phyloP scores from a whole-genome alignment of 1,284 basidiomycete genomes.

The Pascua guehoae region DNA sequence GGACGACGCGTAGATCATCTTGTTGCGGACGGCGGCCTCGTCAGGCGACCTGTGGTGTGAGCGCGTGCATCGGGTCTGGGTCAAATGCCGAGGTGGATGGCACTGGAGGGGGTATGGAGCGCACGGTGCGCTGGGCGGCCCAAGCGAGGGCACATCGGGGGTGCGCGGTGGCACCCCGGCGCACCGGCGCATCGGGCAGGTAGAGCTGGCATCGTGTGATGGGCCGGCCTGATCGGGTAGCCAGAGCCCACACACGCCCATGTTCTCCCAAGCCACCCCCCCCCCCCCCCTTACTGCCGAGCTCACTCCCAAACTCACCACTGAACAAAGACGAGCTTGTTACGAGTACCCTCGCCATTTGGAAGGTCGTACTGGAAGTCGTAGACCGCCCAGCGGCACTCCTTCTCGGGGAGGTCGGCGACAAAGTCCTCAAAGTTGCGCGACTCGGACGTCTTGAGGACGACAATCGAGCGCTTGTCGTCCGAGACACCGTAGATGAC shows the following conservation, averaged over 20 bases:
- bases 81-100: no score
- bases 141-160: no score
- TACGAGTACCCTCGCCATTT: constrained; percentile 73
- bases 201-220: no score
- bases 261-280: no score
- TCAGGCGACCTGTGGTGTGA: constrained; percentile 72
- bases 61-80: no score
- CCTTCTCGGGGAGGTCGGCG: constrained; percentile 65
- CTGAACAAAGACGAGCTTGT: constrained; percentile 74
- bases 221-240: no score
- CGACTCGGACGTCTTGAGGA: constrained; percentile 59
- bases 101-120: no score
- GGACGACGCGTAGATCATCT: constrained; percentile 94
- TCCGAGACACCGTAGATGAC: constrained; percentile 74
- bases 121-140: no score
- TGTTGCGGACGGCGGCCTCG: constrained; percentile 77
- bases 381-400: constrained; percentile 88
- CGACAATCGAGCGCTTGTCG: constrained; percentile 68
- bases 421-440: constrained; percentile 75
- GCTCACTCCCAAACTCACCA: constrained; percentile 1
- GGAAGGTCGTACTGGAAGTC: constrained; percentile 83
- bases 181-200: no score
- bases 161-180: no score
- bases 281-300: not conserved
- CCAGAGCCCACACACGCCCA: no score